Evolutionary conservation across 805 yeast genomes (phyloP).

Genomic region (Sungouiozyma ichnusensis): DNA sequence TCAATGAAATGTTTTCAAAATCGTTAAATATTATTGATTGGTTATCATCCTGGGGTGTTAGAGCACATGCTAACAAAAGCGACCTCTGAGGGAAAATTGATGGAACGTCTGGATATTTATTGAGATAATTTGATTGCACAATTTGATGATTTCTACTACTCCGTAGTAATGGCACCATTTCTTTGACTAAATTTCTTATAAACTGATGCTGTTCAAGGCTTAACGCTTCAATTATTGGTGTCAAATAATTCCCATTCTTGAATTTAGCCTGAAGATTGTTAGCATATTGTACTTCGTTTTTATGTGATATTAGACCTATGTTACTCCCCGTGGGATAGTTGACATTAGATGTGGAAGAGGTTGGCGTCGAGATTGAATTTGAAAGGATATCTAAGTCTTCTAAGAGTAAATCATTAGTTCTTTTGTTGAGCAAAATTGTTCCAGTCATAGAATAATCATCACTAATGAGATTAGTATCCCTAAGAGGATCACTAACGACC

Average conservation of each 20-base stretch:
- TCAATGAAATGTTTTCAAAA: neutral
- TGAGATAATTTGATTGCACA: neutral
- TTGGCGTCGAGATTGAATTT: neutral
- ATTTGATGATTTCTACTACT: neutral
- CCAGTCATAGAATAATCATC: neutral
- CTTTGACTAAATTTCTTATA: neutral
- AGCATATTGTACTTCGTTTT: neutral
- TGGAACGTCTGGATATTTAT: slow-evolving; percentile 7
- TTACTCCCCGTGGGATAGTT: too few species aligned
- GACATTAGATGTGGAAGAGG: too few species aligned
- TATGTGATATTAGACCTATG: neutral
- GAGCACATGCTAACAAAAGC: slow-evolving; percentile 7
- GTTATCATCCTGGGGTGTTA: neutral
- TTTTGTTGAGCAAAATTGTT: neutral
- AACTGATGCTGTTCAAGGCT: neutral
- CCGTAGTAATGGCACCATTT: neutral
- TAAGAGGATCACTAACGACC: neutral
- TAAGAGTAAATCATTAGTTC: neutral
- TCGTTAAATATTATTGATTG: neutral
- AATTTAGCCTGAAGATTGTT: neutral
- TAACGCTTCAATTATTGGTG: neutral
- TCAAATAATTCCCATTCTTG: neutral
- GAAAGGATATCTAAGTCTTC: slow-evolving; percentile 1
- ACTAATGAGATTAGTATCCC: neutral
- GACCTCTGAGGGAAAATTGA: slow-evolving; percentile 12